phyloP scores from a whole-genome alignment of 1,284 basidiomycete genomes.

The Cystobasidium sp. region DNA sequence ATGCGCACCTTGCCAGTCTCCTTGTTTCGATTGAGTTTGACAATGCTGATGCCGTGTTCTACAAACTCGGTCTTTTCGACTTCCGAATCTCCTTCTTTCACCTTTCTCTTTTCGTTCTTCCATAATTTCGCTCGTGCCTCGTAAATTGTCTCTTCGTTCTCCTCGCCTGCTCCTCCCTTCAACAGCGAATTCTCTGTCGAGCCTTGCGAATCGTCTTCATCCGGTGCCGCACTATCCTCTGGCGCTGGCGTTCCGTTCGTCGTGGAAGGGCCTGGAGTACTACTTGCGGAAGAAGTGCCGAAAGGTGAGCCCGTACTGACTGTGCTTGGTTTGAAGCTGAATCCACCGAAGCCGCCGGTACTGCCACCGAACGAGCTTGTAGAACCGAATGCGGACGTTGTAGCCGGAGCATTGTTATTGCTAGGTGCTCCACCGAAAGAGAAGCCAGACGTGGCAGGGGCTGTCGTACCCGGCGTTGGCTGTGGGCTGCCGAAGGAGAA shows the following conservation, averaged over 20 bases:
- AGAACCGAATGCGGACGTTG: constrained; percentile 9
- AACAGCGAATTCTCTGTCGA: constrained; percentile 25
- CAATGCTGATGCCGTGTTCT: constrained; percentile 45
- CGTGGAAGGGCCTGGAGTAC: constrained; percentile 13
- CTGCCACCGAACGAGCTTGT: background rate
- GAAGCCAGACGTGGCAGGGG: constrained; percentile 20
- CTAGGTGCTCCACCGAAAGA: constrained; percentile 1
- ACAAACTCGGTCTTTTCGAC: constrained; percentile 28
- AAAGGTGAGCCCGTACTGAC: background rate
- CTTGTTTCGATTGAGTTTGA: constrained; percentile 48
- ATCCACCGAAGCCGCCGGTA: background rate
- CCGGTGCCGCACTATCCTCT: background rate
- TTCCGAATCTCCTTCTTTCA: constrained; percentile 18
- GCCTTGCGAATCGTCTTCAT: constrained; percentile 3
- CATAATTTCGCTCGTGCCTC: constrained; percentile 42
- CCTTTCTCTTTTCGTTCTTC: constrained; percentile 29
- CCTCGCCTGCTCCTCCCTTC: constrained; percentile 42
- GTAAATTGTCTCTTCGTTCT: constrained; percentile 40
- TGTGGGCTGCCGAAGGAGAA: constrained; percentile 32
- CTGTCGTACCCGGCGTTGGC: constrained; percentile 3
- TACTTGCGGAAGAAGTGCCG: background rate
- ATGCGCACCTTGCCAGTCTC: constrained; percentile 47
- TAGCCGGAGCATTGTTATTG: background rate
- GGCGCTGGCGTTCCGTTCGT: constrained; percentile 32
- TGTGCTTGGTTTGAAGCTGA: constrained; percentile 14